Evolutionary conservation across 352 stramenopile species (phyloP).

Genomic region (Phytophthora hybrid): DNA sequence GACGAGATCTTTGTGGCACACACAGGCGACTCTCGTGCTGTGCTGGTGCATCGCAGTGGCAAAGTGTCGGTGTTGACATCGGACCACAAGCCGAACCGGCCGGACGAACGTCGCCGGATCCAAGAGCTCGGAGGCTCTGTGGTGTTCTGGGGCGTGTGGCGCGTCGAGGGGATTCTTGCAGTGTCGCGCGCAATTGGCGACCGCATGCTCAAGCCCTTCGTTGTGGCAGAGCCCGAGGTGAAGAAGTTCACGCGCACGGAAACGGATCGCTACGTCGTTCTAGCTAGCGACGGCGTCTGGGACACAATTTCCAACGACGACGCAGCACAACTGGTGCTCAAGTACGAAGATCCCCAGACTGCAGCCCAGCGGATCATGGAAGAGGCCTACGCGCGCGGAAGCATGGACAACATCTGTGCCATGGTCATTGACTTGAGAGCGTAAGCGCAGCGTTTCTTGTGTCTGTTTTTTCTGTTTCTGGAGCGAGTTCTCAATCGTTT

Average conservation of each 20-base stretch:
- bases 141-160: constrained; percentile 93
- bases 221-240: constrained; percentile 93
- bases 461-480: not conserved
- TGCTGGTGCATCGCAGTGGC: constrained; percentile 87
- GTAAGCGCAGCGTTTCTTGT: constrained; percentile 39
- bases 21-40: constrained; percentile 89
- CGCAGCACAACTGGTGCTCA: constrained; percentile 74
- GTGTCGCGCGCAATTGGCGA: constrained; percentile 94
- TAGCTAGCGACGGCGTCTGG: constrained; percentile 94
- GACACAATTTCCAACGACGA: constrained; percentile 92
- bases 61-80: constrained; percentile 80
- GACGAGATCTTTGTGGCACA: constrained; percentile 90
- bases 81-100: constrained; percentile 93
- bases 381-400: constrained; percentile 84
- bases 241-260: constrained; percentile 65
- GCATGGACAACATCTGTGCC: constrained; percentile 92
- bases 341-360: constrained; percentile 72
- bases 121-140: constrained; percentile 90
- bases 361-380: constrained; percentile 87
- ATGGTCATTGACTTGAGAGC: constrained; percentile 91
- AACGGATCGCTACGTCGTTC: constrained; percentile 85
- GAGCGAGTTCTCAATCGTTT: not conserved
- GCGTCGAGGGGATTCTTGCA: constrained; percentile 94
- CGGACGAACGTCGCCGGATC: constrained; percentile 91
- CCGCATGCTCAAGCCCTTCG: constrained; percentile 92